phyloP scores from a whole-genome alignment of 2,329 filamentous ascomycete species.

The Trichoderma koningiopsis region DNA sequence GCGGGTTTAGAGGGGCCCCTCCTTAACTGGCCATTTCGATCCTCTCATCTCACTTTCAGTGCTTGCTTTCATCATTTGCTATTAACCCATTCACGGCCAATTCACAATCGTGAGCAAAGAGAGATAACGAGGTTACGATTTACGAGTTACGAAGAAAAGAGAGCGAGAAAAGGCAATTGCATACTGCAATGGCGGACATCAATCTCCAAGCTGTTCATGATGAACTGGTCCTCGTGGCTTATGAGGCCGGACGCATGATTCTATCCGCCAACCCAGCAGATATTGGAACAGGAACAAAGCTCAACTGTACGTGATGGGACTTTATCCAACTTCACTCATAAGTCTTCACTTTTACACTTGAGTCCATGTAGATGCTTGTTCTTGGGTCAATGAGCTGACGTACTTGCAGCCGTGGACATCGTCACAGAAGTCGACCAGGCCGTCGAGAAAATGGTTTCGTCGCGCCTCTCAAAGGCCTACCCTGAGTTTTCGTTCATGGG shows the following conservation, averaged over 20 bases:
- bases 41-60: neutral
- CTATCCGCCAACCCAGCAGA: constrained; percentile 61
- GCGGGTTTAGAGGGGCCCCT: neutral
- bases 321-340: neutral
- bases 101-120: neutral
- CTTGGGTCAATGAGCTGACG: constrained; percentile 17
- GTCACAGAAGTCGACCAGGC: constrained; percentile 69
- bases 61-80: neutral
- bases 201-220: constrained; percentile 65
- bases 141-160: neutral
- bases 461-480: constrained; percentile 54
- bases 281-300: constrained; percentile 61
- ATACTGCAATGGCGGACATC: constrained; percentile 52
- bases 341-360: neutral
- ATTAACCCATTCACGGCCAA: neutral
- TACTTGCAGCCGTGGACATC: constrained; percentile 61
- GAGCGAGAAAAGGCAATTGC: neutral
- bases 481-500: constrained; percentile 67
- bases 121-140: neutral
- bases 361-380: neutral
- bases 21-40: neutral
- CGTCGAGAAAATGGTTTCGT: constrained; percentile 63
- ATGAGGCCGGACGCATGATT: constrained; percentile 67
- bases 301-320: constrained; percentile 58
- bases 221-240: constrained; percentile 60